These are phyloP conservation scores for Amphicarpaea edgeworthii DNA, from an alignment of 306 rosid genomes.

Conservation along the genomic window DNA sequence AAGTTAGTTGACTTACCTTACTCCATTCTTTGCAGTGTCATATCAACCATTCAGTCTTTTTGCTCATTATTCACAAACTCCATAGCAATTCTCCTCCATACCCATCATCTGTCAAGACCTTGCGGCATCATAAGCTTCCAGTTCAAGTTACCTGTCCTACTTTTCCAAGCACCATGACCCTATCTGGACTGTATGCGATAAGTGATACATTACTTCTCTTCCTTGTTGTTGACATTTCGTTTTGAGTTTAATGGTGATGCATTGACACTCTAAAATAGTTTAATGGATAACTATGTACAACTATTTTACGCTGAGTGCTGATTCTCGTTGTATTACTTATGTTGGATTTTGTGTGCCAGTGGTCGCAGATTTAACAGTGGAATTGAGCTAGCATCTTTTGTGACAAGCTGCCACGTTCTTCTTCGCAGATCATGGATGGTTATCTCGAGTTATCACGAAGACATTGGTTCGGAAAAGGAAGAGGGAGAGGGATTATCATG, in stretches of 20 bases:
- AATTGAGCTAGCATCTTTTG: conserved; percentile 38
- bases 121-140: neutral
- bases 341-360: neutral
- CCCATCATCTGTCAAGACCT: neutral
- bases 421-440: conserved; percentile 50
- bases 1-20: too few relatives aligned
- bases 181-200: neutral
- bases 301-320: too few relatives aligned
- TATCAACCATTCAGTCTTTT: neutral
- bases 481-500: neutral
- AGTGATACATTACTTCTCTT: neutral
- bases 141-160: neutral
- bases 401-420: conserved; percentile 43
- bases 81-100: too few relatives aligned
- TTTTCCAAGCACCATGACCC: neutral
- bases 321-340: neutral
- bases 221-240: neutral
- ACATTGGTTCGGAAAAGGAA: neutral
- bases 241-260: too few relatives aligned
- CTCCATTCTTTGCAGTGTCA: neutral
- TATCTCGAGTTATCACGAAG: neutral
- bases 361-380: neutral
- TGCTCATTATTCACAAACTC: neutral
- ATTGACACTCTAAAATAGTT: too few relatives aligned
- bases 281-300: too few relatives aligned